phyloP scores from a whole-genome alignment of 805 yeast genomes.

The Metschnikowia hibisci region DNA sequence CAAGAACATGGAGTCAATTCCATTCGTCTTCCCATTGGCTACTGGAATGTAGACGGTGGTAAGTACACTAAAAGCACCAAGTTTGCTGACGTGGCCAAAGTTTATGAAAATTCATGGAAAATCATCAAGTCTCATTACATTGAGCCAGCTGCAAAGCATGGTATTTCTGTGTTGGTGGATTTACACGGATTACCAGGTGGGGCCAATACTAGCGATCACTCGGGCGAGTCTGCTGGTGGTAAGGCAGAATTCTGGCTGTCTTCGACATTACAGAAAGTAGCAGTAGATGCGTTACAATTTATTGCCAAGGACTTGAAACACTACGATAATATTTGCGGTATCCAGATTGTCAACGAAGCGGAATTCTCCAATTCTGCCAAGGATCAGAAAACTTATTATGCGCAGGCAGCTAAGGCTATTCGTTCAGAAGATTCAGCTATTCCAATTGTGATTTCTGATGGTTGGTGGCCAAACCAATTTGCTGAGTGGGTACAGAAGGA shows the following conservation, averaged over 20 bases:
- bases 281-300: slow-evolving; percentile 51
- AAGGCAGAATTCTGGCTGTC: slow-evolving; percentile 64
- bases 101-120: slow-evolving; percentile 75
- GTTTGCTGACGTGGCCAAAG: slow-evolving; percentile 50
- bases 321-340: slow-evolving; percentile 69
- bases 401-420: slow-evolving; percentile 58
- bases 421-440: slow-evolving; percentile 50
- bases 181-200: slow-evolving; percentile 91
- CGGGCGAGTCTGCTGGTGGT: slow-evolving; percentile 57
- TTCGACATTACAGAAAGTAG: slow-evolving; percentile 37
- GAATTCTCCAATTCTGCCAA: slow-evolving; percentile 54
- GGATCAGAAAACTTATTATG: slow-evolving; percentile 58
- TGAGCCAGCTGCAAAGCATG: slow-evolving; percentile 52
- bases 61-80: slow-evolving; percentile 55
- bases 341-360: slow-evolving; percentile 86
- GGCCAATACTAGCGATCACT: slow-evolving; percentile 81
- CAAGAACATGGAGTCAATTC: slow-evolving; percentile 65
- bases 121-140: slow-evolving; percentile 50
- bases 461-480: slow-evolving; percentile 89
- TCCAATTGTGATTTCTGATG: slow-evolving; percentile 84
- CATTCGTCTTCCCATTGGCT: slow-evolving; percentile 85
- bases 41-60: slow-evolving; percentile 79
- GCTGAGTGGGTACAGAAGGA: slow-evolving; percentile 57
- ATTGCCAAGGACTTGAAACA: slow-evolving; percentile 56
- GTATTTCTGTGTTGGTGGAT: slow-evolving; percentile 77